Percentiles rank a stretch among this genome's conserved stretches.
Evolutionary conservation across 164 flowering plant species (phyloP).

Genomic region (Piper longum): DNA sequence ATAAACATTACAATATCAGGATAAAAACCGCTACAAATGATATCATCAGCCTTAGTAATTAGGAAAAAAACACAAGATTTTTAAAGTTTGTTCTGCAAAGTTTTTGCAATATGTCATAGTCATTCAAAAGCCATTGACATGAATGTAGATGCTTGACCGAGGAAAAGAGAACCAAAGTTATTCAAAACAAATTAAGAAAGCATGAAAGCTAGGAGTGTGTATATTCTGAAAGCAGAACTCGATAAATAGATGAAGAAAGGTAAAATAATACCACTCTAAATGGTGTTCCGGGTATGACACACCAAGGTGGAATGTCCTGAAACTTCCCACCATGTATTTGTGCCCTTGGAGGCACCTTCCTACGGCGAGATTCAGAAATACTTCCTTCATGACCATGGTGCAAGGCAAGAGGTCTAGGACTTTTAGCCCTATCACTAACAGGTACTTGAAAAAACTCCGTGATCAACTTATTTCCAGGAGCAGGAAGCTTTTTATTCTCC

Average conservation of each 20-base stretch:
- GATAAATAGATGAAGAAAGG: neutral
- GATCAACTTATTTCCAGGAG: conserved; percentile 58
- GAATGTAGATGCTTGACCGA: neutral
- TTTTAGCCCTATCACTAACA: conserved; percentile 16
- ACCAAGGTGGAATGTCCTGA: conserved; percentile 67
- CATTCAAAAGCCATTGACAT: neutral
- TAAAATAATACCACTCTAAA: conserved; percentile 68
- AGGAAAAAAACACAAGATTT: too few relatives aligned
- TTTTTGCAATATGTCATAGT: neutral
- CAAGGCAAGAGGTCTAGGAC: conserved; percentile 5
- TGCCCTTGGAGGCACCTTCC: conserved; percentile 13
- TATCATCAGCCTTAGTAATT: too few relatives aligned
- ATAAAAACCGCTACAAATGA: too few relatives aligned
- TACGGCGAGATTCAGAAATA: conserved; percentile 14
- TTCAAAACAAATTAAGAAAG: neutral
- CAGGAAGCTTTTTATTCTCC: conserved; percentile 16
- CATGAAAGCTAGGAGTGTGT: neutral
- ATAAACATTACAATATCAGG: too few relatives aligned
- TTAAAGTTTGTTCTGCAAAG: neutral
- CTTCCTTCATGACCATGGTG: conserved; percentile 10
- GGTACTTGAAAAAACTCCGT: conserved; percentile 70
- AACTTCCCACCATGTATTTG: conserved; percentile 19
- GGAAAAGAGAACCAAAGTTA: neutral
- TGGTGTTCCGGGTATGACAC: conserved; percentile 83
- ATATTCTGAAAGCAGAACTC: neutral